Conservation (phyloP, 2,329 filamentous ascomycete species). For the Sclerotinia glacialis region DNA sequence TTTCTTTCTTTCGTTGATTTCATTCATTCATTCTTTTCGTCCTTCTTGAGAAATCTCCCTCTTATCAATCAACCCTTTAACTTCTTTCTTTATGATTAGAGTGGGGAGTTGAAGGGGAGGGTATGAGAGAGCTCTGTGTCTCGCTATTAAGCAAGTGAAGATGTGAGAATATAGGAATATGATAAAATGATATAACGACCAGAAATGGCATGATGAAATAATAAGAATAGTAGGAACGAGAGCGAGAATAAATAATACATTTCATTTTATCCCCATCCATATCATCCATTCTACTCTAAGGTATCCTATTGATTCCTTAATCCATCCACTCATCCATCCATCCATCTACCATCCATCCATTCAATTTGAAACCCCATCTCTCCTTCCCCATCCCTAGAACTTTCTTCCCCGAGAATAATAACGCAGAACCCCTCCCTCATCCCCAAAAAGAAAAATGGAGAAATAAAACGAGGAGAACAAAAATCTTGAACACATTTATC, state of each 20-base stretch:
- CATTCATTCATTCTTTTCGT: neutral
- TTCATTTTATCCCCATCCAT: neutral
- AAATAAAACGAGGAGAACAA: neutral
- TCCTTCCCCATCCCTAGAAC: neutral
- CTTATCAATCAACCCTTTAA: no score
- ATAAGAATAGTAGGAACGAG: neutral
- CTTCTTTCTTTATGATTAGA: no score
- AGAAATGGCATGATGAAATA: no score
- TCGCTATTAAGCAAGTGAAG: no score
- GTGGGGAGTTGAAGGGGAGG: no score
- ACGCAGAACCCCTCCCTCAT: no score
- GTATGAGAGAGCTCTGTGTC: no score
- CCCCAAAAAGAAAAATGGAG: neutral
- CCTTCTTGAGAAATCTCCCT: no score
- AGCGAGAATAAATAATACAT: neutral
- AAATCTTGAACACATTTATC: neutral
- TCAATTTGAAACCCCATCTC: neutral
- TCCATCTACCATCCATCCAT: neutral
- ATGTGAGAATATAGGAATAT: no score
- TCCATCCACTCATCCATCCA: neutral
- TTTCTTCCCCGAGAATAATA: neutral
- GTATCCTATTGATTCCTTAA: neutral
- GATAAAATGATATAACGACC: no score
- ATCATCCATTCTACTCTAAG: neutral
- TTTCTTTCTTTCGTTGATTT: neutral